Percentiles rank a stretch among this genome's conserved stretches.
Conservation (phyloP, 495 filamentous ascomycete genomes). For the Daldinia decipiens region DNA sequence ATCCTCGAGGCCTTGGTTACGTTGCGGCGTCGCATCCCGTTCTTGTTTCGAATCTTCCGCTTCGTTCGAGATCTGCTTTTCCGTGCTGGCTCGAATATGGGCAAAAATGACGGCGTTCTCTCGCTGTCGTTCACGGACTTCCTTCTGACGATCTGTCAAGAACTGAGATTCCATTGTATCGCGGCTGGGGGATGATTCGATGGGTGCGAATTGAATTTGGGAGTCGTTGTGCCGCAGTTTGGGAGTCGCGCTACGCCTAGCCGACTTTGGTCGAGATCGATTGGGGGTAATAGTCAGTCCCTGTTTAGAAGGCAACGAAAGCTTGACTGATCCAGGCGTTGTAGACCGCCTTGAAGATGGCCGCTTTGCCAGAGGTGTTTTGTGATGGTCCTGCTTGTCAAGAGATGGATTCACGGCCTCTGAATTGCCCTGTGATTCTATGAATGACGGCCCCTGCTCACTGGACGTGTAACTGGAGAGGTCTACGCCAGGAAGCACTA, state of each 20-base stretch:
- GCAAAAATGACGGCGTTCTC: constrained; percentile 77
- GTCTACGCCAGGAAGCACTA: constrained; percentile 55
- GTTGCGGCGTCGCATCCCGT: constrained; percentile 54
- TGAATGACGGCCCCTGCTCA: constrained; percentile 52
- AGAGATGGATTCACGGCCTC: constrained; percentile 41
- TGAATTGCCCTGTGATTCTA: constrained; percentile 64
- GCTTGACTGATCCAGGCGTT: constrained; percentile 45
- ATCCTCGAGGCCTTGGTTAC: constrained; percentile 59
- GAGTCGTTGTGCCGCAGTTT: constrained; percentile 78
- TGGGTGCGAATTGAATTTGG: constrained; percentile 76
- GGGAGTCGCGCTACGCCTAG: constrained; percentile 43
- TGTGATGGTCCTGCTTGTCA: constrained; percentile 28
- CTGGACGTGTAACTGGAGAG: constrained; percentile 44
- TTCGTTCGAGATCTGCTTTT: constrained; percentile 22
- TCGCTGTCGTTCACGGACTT: constrained; percentile 72
- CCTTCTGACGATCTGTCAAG: constrained; percentile 78
- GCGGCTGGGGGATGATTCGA: constrained; percentile 63
- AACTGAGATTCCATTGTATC: constrained; percentile 67
- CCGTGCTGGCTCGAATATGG: constrained; percentile 71
- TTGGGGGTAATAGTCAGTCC: constrained; percentile 45
- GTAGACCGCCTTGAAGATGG: constrained; percentile 39
- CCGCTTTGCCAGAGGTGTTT: constrained; percentile 34
- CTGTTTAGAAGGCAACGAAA: constrained; percentile 41
- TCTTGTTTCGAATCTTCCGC: constrained; percentile 8
- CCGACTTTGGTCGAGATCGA: constrained; percentile 36